Evolutionary conservation across 495 filamentous ascomycete species (phyloP), one percentile per base, ranked within the genome.

Genomic region (Aspergillus asperescens): DNA sequence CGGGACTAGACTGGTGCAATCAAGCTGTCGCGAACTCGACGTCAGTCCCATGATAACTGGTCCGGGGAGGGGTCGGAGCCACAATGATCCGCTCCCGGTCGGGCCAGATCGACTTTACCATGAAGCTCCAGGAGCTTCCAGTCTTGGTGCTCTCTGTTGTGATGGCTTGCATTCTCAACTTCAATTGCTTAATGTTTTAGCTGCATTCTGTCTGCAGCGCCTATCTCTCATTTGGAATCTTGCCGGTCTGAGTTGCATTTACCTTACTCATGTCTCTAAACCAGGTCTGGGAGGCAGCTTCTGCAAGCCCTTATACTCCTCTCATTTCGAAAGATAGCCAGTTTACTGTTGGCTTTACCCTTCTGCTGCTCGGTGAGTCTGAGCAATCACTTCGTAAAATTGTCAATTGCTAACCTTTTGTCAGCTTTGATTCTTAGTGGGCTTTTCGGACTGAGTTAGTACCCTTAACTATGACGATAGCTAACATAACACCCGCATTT

Each of bases 281-380:
- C 69, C 82, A 90, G 67, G 77, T 92, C 68, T 95, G 90, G 90
- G 86, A 92, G 75, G 85, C 86, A 77, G 86, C 90, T 66, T 80
- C 85, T 64, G 79, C 82, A 78, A 84, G 80, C 70, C 89, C 92
- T 48, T 97, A 90, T 74, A 63, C 81, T 49, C 91, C 94, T 35
- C 69, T 84, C 27, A 75, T 97, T 49, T 78, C 81, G 55, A 98
- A 97, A 73, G 81, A 81, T 61, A 81, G 69, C 66, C 93, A 98
- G 59, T 90, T 95, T 76, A 63, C 81, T 40, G 77, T 95, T 42
- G 94, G 84, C 65, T 92, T 92, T 69, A 68, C 75, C 47, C 80
- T 97, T 24, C 76, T 97, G 41, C 59, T 88, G 7, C 59, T 82
- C 54, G 87, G 89, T 74, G 70, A 73, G 62, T 25, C 40, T 19